Evolutionary conservation across 805 yeast species (phyloP), one percentile per base, ranked within the genome.

Genomic region (Lipomyces lipofer): DNA sequence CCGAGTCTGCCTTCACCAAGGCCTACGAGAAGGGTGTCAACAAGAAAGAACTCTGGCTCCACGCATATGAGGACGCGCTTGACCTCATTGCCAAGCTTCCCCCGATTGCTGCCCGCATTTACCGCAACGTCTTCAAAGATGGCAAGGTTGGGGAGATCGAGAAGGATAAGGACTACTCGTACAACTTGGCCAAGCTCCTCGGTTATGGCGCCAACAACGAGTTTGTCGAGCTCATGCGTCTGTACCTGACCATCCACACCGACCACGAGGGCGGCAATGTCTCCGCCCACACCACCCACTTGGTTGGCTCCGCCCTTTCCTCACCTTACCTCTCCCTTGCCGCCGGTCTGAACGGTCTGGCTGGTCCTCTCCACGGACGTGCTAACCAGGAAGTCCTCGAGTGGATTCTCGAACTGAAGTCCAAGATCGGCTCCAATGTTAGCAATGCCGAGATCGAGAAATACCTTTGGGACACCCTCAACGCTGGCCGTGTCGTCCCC

Each of bases 191-290:
- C 62, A 80, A 82, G 64, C 77, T 76, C 75, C 74, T 81, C 59
- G 85, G 85, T 58, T 78, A 70, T 70, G 82, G 84, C 63, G 73
- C 73, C 55, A 81, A 83, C 74, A 76, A 77, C 63, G 89, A 85
- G 69, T 86, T 86, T 69, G 79, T 82, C 55, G 91, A 86, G 71
- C 78, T 87, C 66, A 81, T 86, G 83, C 83, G 95, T 75, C 76
- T 87, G 64, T 86, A 86, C 78, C 73, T 86, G 68, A 82, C 92
- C 58, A 83, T 86, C 69, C 95, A 86, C 77, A 81, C 89, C 52
- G 95, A 86, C 71, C 95, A 86, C 76, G 95, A 86, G 77, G 95
- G 94, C 75, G 94, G 94, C 73, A 86, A 86, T 69, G 94, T 86
- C 58, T 83, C 89, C 59, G 94, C 94, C 46, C 94, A 86, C 75